Evolutionary conservation across 2,329 filamentous ascomycete genomes (phyloP).

Genomic region (Setomelanomma holmii): DNA sequence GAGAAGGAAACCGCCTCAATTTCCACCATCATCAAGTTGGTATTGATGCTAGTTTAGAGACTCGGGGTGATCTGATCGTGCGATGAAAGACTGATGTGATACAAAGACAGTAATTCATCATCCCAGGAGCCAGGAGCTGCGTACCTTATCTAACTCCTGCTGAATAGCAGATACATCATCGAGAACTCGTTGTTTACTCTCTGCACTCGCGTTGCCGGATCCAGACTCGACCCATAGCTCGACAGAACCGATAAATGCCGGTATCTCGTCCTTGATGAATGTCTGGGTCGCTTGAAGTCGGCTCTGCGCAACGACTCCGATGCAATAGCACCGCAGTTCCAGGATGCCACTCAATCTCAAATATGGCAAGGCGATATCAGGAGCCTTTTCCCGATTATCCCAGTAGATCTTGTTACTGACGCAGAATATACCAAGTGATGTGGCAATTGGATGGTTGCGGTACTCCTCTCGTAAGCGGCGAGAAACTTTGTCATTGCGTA

Average conservation of each 20-base stretch:
- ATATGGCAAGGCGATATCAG: constrained; percentile 32
- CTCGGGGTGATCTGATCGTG: too few relatives aligned
- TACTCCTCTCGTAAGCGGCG: constrained; percentile 41
- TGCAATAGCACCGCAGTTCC: constrained; percentile 53
- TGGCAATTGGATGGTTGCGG: constrained; percentile 21
- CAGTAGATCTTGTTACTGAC: constrained; percentile 56
- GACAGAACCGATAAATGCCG: constrained; percentile 51
- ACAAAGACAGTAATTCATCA: not conserved
- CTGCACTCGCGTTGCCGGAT: constrained; percentile 46
- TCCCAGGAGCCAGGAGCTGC: constrained; percentile 2
- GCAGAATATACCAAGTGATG: constrained; percentile 51
- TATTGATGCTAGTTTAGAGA: too few relatives aligned
- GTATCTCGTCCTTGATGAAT: constrained; percentile 54
- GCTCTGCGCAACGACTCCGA: constrained; percentile 54
- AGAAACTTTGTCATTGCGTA: constrained; percentile 49
- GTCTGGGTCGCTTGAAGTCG: constrained; percentile 47
- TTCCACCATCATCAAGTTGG: too few relatives aligned
- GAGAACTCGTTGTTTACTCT: constrained; percentile 47
- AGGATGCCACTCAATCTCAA: constrained; percentile 55
- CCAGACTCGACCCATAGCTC: constrained; percentile 57
- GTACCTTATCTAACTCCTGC: constrained; percentile 39
- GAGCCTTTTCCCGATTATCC: constrained; percentile 40
- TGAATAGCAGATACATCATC: constrained; percentile 45
- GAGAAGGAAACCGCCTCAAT: not conserved
- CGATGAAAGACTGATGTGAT: not conserved